These are phyloP conservation scores for Termitomyces sp. DNA, from an alignment of 768 basidiomycete genomes.

Conservation along the genomic window DNA sequence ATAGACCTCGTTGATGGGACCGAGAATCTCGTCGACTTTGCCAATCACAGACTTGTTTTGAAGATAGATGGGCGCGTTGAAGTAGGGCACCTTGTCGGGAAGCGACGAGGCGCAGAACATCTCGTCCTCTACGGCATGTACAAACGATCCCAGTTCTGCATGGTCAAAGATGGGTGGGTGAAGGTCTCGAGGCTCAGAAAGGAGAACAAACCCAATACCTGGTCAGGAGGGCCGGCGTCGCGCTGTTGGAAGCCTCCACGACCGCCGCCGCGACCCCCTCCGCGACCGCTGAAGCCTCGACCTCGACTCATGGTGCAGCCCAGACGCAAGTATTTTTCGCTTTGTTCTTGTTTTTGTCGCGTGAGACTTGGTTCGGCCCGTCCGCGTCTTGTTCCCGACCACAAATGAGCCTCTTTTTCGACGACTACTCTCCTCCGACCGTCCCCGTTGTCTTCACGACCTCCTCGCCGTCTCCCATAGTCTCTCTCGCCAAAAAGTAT, in stretches of 20 bases:
- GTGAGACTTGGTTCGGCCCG: slow-evolving; percentile 4
- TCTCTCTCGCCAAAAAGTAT: slow-evolving; percentile 24
- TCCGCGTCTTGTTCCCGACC: slow-evolving; percentile 3
- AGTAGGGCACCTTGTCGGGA: slow-evolving; percentile 92
- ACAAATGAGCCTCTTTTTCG: slow-evolving; percentile 25
- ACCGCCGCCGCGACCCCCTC: slow-evolving; percentile 60
- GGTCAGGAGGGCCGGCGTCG: slow-evolving; percentile 74
- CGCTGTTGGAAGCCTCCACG: slow-evolving; percentile 68
- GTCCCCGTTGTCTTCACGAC: slow-evolving; percentile 22
- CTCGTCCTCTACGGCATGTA: slow-evolving; percentile 96
- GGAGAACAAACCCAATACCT: slow-evolving; percentile 57
- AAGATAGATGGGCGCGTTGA: slow-evolving; percentile 97
- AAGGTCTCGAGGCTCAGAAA: not conserved
- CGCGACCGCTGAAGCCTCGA: slow-evolving; percentile 45
- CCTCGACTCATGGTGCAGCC: slow-evolving; percentile 12
- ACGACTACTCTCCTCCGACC: slow-evolving; percentile 14
- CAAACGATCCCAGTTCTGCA: slow-evolving; percentile 85
- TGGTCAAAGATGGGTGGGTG: slow-evolving; percentile 6
- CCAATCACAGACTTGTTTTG: slow-evolving; percentile 95
- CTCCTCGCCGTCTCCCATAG: slow-evolving; percentile 14
- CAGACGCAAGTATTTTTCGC: slow-evolving; percentile 6
- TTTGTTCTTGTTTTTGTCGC: slow-evolving; percentile 13
- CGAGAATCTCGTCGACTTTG: slow-evolving; percentile 99
- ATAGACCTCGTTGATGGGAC: slow-evolving; percentile 97
- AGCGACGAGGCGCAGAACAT: slow-evolving; percentile 90